A percentile compares a stretch with the other conserved stretches of the same genome.
These are phyloP conservation scores for Yarrowia deformans DNA, from an alignment of 805 yeast genomes.

Conservation along the genomic window DNA sequence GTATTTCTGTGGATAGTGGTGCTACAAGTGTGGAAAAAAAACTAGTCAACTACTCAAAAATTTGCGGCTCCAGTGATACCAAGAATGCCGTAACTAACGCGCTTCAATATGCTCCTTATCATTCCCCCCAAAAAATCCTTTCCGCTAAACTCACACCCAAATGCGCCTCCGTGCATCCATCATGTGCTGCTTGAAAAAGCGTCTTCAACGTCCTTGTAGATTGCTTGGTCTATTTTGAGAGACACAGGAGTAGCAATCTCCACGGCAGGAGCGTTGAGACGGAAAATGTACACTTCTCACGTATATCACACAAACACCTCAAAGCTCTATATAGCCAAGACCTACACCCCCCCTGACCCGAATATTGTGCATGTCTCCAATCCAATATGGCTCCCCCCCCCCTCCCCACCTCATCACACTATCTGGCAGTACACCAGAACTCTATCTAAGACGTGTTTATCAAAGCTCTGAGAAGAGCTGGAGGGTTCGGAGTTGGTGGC, in stretches of 20 bases:
- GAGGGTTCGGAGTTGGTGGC: neutral
- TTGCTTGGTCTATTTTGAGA: constrained; percentile 16
- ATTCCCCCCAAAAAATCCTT: neutral
- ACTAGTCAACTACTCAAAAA: neutral
- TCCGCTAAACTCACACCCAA: constrained; percentile 5
- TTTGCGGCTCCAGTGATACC: neutral
- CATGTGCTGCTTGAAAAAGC: neutral
- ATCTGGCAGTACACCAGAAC: constrained; percentile 21
- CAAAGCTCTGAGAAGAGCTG: neutral
- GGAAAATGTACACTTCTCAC: neutral
- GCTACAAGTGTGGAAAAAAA: neutral
- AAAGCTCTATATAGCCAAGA: neutral
- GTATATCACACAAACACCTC: neutral
- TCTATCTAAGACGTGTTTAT: neutral
- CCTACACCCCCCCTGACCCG: neutral
- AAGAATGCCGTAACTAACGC: neutral
- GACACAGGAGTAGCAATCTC: neutral
- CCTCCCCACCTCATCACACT: constrained; percentile 31
- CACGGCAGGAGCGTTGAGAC: neutral
- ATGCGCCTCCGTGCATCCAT: constrained; percentile 7
- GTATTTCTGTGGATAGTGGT: no score
- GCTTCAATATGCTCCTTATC: neutral
- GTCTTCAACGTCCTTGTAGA: constrained; percentile 6
- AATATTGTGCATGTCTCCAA: neutral
- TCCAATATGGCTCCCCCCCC: neutral